These are phyloP conservation scores for Chenopodium formosanum DNA, from an alignment of 148 eudicot genomes.

Conservation along the genomic window DNA sequence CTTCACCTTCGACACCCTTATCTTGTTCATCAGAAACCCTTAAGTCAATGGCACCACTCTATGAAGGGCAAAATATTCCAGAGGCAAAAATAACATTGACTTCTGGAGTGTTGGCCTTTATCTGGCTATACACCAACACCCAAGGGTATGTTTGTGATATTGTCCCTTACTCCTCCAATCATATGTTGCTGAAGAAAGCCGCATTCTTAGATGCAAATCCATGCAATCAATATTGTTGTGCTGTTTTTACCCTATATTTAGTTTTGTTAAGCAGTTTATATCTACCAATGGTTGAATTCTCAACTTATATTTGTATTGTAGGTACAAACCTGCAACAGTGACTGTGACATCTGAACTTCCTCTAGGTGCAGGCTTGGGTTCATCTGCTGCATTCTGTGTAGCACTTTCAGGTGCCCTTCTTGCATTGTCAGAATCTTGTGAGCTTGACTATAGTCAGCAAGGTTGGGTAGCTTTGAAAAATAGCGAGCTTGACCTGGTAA, in stretches of 20 bases:
- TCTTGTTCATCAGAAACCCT: slow-evolving; percentile 61
- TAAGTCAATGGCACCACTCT: slow-evolving; percentile 49
- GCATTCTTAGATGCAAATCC: background rate
- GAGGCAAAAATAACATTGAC: slow-evolving; percentile 67
- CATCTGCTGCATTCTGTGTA: slow-evolving; percentile 93
- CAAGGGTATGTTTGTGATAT: slow-evolving; percentile 54
- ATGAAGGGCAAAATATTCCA: slow-evolving; percentile 72
- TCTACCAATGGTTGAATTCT: slow-evolving; percentile 11
- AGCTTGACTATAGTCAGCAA: slow-evolving; percentile 47
- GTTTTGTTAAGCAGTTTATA: background rate
- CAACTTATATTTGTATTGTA: slow-evolving; percentile 32
- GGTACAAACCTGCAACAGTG: slow-evolving; percentile 75
- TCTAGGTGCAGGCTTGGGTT: slow-evolving; percentile 88
- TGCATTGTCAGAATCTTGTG: slow-evolving; percentile 60
- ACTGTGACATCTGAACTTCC: slow-evolving; percentile 84
- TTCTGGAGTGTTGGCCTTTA: slow-evolving; percentile 81
- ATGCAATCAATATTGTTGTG: background rate
- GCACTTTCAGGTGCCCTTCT: slow-evolving; percentile 75
- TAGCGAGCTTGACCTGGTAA: slow-evolving; percentile 66
- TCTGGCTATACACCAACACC: slow-evolving; percentile 77
- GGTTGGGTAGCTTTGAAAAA: slow-evolving; percentile 69
- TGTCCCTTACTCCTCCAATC: background rate
- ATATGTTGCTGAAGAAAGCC: background rate
- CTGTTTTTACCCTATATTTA: background rate
- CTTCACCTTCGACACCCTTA: slow-evolving; percentile 50